Evolutionary conservation across 495 filamentous ascomycete genomes (phyloP).

Genomic region (Penicillium angulare): DNA sequence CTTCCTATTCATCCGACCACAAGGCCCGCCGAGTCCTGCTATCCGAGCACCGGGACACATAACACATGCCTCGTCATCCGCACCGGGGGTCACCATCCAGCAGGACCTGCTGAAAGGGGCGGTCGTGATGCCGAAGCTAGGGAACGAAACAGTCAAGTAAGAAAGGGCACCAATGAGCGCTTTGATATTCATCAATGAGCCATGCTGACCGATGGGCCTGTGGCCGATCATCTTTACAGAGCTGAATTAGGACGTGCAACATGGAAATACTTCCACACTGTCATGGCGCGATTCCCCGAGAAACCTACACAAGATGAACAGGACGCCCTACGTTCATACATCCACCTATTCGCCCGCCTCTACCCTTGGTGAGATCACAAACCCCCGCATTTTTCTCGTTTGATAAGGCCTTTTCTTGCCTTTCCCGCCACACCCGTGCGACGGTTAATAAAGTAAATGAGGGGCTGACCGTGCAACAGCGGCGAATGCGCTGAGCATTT

Average conservation of each 20-base stretch:
- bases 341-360: slow-evolving; percentile 85
- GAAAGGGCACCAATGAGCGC: background rate
- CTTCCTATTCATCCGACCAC: slow-evolving; percentile 40
- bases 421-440: background rate
- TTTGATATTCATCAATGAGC: background rate
- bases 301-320: slow-evolving; percentile 80
- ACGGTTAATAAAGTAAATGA: background rate
- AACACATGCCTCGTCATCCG: slow-evolving; percentile 23
- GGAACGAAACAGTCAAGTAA: slow-evolving; percentile 80
- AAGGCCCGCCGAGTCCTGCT: slow-evolving; percentile 42
- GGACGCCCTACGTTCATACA: slow-evolving; percentile 76
- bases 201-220: slow-evolving; percentile 3
- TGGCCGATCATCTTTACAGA: slow-evolving; percentile 37
- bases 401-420: background rate
- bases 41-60: slow-evolving; percentile 45
- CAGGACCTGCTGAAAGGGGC: slow-evolving; percentile 64
- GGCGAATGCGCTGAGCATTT: slow-evolving; percentile 95
- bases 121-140: slow-evolving; percentile 83
- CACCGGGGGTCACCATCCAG: slow-evolving; percentile 23
- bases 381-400: background rate
- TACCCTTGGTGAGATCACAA: slow-evolving; percentile 68
- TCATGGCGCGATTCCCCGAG: slow-evolving; percentile 90
- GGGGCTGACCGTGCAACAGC: slow-evolving; percentile 43
- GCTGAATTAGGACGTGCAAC: slow-evolving; percentile 85
- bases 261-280: slow-evolving; percentile 95